Base-by-base conservation (phyloP, 23 red algal species). In the Gracilaria domingensis region DNA sequence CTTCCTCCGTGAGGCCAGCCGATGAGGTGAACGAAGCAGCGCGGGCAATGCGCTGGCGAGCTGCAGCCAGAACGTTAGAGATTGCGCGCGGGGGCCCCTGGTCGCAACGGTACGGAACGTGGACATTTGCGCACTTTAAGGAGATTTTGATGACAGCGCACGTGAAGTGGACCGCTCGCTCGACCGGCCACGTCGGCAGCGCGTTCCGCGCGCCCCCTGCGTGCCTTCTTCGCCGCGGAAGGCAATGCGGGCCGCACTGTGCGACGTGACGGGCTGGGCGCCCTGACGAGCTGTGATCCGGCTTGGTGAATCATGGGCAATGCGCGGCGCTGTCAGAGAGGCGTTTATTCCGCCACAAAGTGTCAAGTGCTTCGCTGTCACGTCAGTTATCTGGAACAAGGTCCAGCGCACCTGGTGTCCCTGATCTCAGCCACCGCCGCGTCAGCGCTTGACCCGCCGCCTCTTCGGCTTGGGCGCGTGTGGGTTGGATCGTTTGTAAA, bases 381-480 rank as follows among this genome's bases (percentile, higher is more conserved):
- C n/a, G 13, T 48, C 12, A n/a, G n/a, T n/a, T n/a, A 45, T 45
- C 5, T 45, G 42, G 11, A 45, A 45, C 42, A 45, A n/a, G n/a
- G n/a, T n/a, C n/a, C n/a, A n/a, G n/a, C n/a, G n/a, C n/a, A n/a
- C n/a, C n/a, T n/a, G n/a, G n/a, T n/a, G n/a, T n/a, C n/a, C n/a
- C n/a, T n/a, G n/a, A n/a, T n/a, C n/a, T n/a, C n/a, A n/a, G n/a
- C n/a, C n/a, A n/a, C n/a, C n/a, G 5, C 42, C 4, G 11, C 42
- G 42, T 77, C 26, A 77, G 26, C 8, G 72, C 72, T 77, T 77
- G 21, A 80, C 32, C 69, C 75, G 39, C 45, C 87, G 39, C 38
- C 77, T 81, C 71, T 96, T 96, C 17, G 95, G 95, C 67, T 83
- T 81, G 23, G 95, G 95, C 9, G 95, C 95, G 56, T 93, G 89